A percentile compares a stretch with the other conserved stretches of the same genome.
phyloP scores from a whole-genome alignment of 2,329 filamentous ascomycete species.

The Sporothrix brunneoviolacea region DNA sequence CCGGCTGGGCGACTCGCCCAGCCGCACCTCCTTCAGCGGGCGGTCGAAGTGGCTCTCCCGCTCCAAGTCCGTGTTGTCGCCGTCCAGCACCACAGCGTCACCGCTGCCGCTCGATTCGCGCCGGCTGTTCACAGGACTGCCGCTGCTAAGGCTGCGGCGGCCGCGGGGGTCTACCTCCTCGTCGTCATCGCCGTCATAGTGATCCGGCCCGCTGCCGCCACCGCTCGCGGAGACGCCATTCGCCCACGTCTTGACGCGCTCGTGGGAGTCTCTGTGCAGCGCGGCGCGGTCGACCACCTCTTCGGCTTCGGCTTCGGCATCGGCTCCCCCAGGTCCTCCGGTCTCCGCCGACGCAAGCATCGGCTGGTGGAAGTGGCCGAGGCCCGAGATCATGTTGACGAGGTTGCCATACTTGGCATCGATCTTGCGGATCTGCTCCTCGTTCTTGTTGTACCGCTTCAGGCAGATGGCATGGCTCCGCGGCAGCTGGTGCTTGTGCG shows the following conservation, averaged over 20 bases:
- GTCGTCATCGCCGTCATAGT: neutral
- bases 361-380: constrained; percentile 80
- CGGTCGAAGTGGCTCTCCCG: constrained; percentile 74
- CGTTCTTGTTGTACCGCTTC: constrained; percentile 79
- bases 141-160: neutral
- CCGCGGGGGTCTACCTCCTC: neutral
- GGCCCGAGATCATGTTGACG: constrained; percentile 87
- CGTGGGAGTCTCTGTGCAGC: constrained; percentile 49
- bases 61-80: constrained; percentile 46
- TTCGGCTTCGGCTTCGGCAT: neutral
- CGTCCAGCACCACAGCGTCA: constrained; percentile 26
- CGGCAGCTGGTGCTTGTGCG: constrained; percentile 89
- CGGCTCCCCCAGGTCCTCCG: neutral
- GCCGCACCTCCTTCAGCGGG: constrained; percentile 78
- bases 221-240: constrained; percentile 59
- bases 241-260: constrained; percentile 81
- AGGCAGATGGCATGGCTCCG: constrained; percentile 91
- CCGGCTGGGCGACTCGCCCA: constrained; percentile 86
- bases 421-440: constrained; percentile 76
- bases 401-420: constrained; percentile 92
- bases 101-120: constrained; percentile 6
- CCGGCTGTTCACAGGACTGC: neutral
- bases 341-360: constrained; percentile 61
- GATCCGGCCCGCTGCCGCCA: neutral
- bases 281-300: constrained; percentile 13